A percentile compares a stretch with the other conserved stretches of the same genome.
Conservation (phyloP, 139 green algal species). For the Trebouxia sp. region DNA sequence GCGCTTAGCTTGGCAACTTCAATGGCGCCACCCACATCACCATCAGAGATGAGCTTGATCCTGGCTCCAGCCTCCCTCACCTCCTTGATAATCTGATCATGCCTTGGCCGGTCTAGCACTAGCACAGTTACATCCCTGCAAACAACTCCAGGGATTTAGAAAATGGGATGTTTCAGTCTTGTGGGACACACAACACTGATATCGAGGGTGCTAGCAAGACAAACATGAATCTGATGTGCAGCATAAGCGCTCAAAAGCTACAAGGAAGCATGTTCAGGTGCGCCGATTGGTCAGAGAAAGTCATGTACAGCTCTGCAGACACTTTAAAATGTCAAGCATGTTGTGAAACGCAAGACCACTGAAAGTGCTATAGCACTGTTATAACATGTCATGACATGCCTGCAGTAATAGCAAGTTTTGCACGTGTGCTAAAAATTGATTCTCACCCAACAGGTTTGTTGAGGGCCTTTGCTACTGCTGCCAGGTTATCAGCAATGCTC, state of each 20-base stretch:
- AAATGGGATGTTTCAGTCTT: background rate
- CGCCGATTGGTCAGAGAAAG: too few species aligned
- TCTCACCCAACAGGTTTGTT: conserved; percentile 52
- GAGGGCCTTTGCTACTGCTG: conserved; percentile 60
- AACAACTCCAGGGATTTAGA: background rate
- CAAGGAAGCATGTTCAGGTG: too few species aligned
- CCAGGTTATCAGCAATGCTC: conserved; percentile 57
- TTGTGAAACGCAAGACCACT: too few species aligned
- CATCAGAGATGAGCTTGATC: conserved; percentile 77
- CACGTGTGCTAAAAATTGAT: background rate
- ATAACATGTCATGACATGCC: too few species aligned
- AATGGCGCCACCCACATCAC: conserved; percentile 70
- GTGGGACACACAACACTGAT: background rate
- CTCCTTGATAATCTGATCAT: conserved; percentile 61
- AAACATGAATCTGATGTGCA: too few species aligned
- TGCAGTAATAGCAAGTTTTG: too few species aligned
- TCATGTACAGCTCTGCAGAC: too few species aligned
- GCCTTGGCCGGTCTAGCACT: conserved; percentile 75
- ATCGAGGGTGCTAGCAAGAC: too few species aligned
- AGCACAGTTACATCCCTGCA: conserved; percentile 75
- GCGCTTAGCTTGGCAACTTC: conserved; percentile 67
- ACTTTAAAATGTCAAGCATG: too few species aligned
- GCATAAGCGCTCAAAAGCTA: too few species aligned
- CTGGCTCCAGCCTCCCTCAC: conserved; percentile 67
- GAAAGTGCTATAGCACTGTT: too few species aligned